Evolutionary conservation across 768 basidiomycete species (phyloP).

Genomic region (Russula emetica): DNA sequence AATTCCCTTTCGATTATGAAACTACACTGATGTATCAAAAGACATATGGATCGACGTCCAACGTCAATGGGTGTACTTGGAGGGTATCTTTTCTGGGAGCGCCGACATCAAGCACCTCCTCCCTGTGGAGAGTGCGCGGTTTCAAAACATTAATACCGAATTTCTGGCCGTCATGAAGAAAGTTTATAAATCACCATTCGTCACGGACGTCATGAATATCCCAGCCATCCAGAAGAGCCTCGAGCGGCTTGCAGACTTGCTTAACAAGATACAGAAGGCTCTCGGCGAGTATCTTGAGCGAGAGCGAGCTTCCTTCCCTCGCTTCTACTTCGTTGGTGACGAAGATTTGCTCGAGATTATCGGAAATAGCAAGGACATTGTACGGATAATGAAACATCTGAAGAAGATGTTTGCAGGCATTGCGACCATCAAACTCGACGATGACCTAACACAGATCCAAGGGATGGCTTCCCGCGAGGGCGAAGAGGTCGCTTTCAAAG

Average conservation of each 20-base stretch:
- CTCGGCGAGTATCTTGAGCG: constrained; percentile 98
- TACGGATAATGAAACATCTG: constrained; percentile 97
- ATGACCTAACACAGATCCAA: constrained; percentile 80
- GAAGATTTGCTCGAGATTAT: constrained; percentile 98
- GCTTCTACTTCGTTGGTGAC: constrained; percentile 99
- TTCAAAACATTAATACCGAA: constrained; percentile 97
- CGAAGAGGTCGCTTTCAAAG: constrained; percentile 82
- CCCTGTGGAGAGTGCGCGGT: constrained; percentile 94
- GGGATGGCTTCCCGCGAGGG: constrained; percentile 96
- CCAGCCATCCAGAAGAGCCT: constrained; percentile 94
- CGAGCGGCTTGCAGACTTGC: constrained; percentile 90
- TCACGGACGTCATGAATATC: constrained; percentile 95
- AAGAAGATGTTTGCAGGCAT: constrained; percentile 99
- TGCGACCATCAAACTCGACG: constrained; percentile 81
- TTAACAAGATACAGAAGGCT: constrained; percentile 99
- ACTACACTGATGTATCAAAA: constrained; percentile 33
- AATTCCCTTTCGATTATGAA: not conserved
- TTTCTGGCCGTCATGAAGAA: constrained; percentile 99
- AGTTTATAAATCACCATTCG: constrained; percentile 98
- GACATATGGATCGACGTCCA: constrained; percentile 99
- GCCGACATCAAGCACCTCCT: constrained; percentile 99
- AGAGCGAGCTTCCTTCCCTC: constrained; percentile 95
- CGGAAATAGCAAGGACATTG: constrained; percentile 98
- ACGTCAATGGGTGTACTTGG: constrained; percentile 98
- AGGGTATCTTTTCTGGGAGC: constrained; percentile 99